These are phyloP conservation scores for Glomus cerebriforme DNA, from an alignment of 192 early-diverging fungal genomes.

Conservation along the genomic window DNA sequence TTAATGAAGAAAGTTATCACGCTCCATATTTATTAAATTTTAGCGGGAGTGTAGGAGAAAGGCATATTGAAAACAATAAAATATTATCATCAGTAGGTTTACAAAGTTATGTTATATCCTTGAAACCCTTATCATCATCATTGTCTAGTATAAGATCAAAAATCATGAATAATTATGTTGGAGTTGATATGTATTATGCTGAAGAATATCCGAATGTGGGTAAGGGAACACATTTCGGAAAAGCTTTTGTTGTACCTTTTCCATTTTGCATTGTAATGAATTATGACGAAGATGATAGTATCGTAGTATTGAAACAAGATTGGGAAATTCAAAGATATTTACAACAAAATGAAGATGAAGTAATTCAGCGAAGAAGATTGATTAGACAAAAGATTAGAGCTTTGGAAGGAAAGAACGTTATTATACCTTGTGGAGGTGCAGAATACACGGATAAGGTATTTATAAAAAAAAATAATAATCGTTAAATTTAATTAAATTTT, in stretches of 20 bases:
- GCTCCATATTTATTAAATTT: slow-evolving; percentile 70
- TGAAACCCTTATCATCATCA: slow-evolving; percentile 42
- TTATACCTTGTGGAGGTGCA: slow-evolving; percentile 47
- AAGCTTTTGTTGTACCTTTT: slow-evolving; percentile 63
- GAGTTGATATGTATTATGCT: slow-evolving; percentile 69
- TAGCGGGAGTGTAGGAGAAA: slow-evolving; percentile 62
- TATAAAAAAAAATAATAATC: no score
- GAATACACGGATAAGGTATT: slow-evolving; percentile 33
- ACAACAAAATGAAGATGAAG: slow-evolving; percentile 52
- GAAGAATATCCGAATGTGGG: slow-evolving; percentile 48
- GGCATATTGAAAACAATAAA: slow-evolving; percentile 66
- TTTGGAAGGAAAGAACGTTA: slow-evolving; percentile 60
- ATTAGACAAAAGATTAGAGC: slow-evolving; percentile 57
- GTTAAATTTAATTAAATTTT: no score
- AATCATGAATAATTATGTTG: slow-evolving; percentile 53
- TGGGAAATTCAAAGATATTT: slow-evolving; percentile 55
- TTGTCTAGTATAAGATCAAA: slow-evolving; percentile 35
- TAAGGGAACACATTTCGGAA: slow-evolving; percentile 62
- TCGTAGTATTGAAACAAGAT: slow-evolving; percentile 53
- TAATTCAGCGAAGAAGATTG: slow-evolving; percentile 49
- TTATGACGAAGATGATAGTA: slow-evolving; percentile 62
- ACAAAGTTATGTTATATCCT: slow-evolving; percentile 45
- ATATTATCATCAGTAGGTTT: slow-evolving; percentile 60
- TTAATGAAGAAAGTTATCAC: slow-evolving; percentile 52
- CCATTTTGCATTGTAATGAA: slow-evolving; percentile 68